phyloP scores from a whole-genome alignment of 257 asterid genomes.

The Gentiana dahurica region DNA sequence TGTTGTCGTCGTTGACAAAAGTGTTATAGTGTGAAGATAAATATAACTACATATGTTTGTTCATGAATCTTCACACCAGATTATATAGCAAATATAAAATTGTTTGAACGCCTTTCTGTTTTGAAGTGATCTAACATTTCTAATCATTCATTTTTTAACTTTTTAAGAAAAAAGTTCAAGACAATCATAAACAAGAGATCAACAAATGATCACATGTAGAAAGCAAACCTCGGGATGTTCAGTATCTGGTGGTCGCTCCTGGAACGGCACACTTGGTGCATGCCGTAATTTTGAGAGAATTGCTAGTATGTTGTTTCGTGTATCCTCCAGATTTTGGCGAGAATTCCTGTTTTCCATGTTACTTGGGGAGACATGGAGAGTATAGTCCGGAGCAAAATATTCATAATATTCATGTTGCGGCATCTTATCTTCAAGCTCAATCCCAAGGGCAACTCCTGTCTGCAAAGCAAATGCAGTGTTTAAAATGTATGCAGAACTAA shows the following conservation, averaged over 20 bases:
- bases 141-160: too few relatives aligned
- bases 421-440: slow-evolving; percentile 41
- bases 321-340: slow-evolving; percentile 29
- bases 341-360: slow-evolving; percentile 56
- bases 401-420: slow-evolving; percentile 45
- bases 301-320: slow-evolving; percentile 38
- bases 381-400: slow-evolving; percentile 49
- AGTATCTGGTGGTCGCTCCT: slow-evolving; percentile 50
- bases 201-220: not conserved
- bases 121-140: too few relatives aligned
- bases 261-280: slow-evolving; percentile 51
- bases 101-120: too few relatives aligned
- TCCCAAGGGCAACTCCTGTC: slow-evolving; percentile 53
- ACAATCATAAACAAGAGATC: too few relatives aligned
- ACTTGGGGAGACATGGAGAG: slow-evolving; percentile 40
- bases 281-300: slow-evolving; percentile 47
- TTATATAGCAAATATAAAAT: too few relatives aligned
- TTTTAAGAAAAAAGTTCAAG: too few relatives aligned
- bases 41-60: too few relatives aligned
- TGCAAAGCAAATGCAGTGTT: slow-evolving; percentile 10
- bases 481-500: not conserved
- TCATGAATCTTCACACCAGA: too few relatives aligned
- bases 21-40: too few relatives aligned
- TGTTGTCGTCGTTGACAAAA: too few relatives aligned
- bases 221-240: slow-evolving; percentile 38